A percentile compares a stretch with the other conserved stretches of the same genome.
Evolutionary conservation across 2,329 filamentous ascomycete genomes (phyloP).

Genomic region (Daldinia sp.): DNA sequence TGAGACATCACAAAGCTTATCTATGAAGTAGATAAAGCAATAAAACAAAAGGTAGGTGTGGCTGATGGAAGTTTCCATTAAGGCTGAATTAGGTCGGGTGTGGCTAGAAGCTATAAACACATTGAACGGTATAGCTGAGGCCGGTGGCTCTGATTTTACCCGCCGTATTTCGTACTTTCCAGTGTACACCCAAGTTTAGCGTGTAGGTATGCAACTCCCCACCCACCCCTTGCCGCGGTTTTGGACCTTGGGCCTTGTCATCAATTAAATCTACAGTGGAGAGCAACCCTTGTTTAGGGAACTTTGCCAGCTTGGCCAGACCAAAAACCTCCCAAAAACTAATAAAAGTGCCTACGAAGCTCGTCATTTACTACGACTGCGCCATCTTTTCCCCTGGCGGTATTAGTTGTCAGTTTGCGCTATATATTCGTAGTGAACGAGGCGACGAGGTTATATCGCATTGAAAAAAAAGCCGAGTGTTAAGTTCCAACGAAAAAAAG

Average conservation of each 20-base stretch:
- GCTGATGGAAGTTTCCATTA: slow-evolving; percentile 2
- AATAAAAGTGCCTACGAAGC: slow-evolving; percentile 23
- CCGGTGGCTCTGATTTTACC: slow-evolving; percentile 33
- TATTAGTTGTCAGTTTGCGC: slow-evolving; percentile 6
- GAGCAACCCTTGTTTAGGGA: slow-evolving; percentile 33
- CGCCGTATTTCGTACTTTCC: not conserved
- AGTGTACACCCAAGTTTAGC: not conserved
- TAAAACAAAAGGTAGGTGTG: not conserved
- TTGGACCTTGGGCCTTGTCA: slow-evolving; percentile 7
- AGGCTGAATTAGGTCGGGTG: slow-evolving; percentile 4
- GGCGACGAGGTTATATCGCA: slow-evolving; percentile 24
- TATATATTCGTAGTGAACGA: slow-evolving; percentile 20
- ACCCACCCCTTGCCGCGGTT: slow-evolving; percentile 13
- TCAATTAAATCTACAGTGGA: slow-evolving; percentile 26
- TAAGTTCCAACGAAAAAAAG: slow-evolving; percentile 12
- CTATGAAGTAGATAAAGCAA: not conserved
- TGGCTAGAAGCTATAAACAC: not conserved
- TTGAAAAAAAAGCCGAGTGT: slow-evolving; percentile 16
- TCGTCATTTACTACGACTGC: slow-evolving; percentile 19
- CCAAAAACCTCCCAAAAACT: slow-evolving; percentile 27
- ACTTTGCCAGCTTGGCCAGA: slow-evolving; percentile 44
- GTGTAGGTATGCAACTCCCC: slow-evolving; percentile 2
- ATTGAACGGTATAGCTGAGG: not conserved
- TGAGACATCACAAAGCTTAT: not conserved
- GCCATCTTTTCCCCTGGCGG: slow-evolving; percentile 21